phyloP scores from a whole-genome alignment of 192 early-diverging fungal species.

The Coemansia erecta region DNA sequence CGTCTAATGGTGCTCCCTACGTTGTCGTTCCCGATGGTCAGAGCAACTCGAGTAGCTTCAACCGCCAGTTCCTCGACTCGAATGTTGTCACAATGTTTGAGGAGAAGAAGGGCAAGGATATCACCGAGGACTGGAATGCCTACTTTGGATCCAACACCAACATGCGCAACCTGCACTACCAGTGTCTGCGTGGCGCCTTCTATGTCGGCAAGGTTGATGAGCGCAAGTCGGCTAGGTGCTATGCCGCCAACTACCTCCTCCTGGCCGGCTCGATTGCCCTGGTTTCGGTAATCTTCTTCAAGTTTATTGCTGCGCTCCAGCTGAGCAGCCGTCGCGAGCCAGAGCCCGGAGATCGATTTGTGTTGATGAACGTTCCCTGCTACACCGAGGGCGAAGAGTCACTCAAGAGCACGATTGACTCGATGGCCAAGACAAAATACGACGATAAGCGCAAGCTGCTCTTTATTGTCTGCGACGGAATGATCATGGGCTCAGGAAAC shows the following conservation, averaged over 20 bases:
- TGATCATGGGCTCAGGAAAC: conserved; percentile 94
- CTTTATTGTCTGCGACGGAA: conserved; percentile 93
- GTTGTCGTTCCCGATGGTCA: conserved; percentile 48
- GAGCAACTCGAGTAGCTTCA: conserved; percentile 38
- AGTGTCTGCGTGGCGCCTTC: conserved; percentile 79
- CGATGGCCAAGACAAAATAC: conserved; percentile 82
- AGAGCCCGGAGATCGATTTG: conserved; percentile 87
- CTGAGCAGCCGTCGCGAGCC: conserved; percentile 71
- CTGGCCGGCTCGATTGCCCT: conserved; percentile 75
- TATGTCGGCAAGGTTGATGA: conserved; percentile 82
- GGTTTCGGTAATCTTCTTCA: conserved; percentile 82
- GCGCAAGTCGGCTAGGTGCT: conserved; percentile 69
- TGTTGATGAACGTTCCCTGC: conserved; percentile 91
- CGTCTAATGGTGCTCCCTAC: conserved; percentile 50
- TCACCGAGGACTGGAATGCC: conserved; percentile 56
- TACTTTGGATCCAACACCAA: conserved; percentile 44
- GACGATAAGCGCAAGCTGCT: conserved; percentile 96
- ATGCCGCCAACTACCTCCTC: conserved; percentile 79
- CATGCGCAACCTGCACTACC: conserved; percentile 54
- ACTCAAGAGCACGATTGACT: conserved; percentile 86
- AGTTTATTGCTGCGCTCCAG: conserved; percentile 90
- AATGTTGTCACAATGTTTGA: conserved; percentile 64
- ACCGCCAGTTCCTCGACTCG: conserved; percentile 59
- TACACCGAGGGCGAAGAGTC: conserved; percentile 97
- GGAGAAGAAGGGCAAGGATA: conserved; percentile 60